These are phyloP conservation scores for Suhomyces xylopsoci DNA, from an alignment of 805 yeast species.

Conservation along the genomic window DNA sequence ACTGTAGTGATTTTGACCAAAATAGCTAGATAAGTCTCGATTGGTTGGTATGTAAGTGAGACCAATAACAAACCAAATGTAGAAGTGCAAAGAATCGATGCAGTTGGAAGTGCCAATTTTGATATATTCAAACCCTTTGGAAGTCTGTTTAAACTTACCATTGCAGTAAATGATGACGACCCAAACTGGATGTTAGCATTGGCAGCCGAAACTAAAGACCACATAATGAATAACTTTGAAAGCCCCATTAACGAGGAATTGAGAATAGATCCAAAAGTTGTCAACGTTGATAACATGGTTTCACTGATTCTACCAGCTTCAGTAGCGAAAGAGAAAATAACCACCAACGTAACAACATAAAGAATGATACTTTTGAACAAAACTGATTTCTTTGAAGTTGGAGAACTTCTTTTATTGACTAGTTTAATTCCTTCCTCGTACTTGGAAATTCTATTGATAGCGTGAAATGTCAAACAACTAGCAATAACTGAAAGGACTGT, in stretches of 20 bases:
- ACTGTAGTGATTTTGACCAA: slow-evolving; percentile 22
- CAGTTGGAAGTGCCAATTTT: slow-evolving; percentile 15
- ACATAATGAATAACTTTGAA: slow-evolving; percentile 20
- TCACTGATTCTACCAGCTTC: neutral
- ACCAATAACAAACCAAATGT: slow-evolving; percentile 19
- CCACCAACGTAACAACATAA: neutral
- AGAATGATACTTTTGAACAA: neutral
- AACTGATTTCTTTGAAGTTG: neutral
- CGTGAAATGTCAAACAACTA: neutral
- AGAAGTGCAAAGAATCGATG: slow-evolving; percentile 18
- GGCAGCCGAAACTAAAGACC: slow-evolving; percentile 24
- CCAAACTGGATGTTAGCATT: slow-evolving; percentile 19
- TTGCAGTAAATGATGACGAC: slow-evolving; percentile 19
- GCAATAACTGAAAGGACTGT: slow-evolving; percentile 33
- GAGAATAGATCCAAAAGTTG: slow-evolving; percentile 12
- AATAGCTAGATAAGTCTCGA: slow-evolving; percentile 14
- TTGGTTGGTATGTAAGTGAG: slow-evolving; percentile 15
- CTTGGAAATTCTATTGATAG: neutral
- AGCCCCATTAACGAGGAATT: slow-evolving; percentile 11
- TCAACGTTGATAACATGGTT: slow-evolving; percentile 10
- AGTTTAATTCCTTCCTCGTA: slow-evolving; percentile 37
- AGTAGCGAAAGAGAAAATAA: neutral
- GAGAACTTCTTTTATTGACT: neutral
- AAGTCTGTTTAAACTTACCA: slow-evolving; percentile 10
- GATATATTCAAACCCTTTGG: slow-evolving; percentile 6